These are phyloP conservation scores for Kitagawia praeruptora DNA, from an alignment of 129 eudicot species.

Conservation along the genomic window DNA sequence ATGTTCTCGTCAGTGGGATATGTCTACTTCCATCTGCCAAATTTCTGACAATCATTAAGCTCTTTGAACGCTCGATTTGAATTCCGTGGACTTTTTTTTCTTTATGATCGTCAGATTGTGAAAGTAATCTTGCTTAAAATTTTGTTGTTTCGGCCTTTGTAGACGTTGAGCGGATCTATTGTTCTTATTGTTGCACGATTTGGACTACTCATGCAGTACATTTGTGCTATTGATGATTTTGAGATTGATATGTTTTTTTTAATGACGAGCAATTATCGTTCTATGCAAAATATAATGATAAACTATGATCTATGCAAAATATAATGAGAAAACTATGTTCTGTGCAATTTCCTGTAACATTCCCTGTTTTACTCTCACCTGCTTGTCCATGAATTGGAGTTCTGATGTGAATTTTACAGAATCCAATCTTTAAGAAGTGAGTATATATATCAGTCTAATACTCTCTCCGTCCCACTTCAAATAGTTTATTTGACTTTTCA, in stretches of 20 bases:
- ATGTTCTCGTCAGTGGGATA: conserved; percentile 25
- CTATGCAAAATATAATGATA: too few relatives aligned
- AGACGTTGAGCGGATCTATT: background rate
- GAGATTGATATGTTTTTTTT: background rate
- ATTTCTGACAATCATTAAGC: conserved; percentile 7
- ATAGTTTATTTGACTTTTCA: too few relatives aligned
- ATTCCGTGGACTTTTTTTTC: background rate
- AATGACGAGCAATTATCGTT: too few relatives aligned
- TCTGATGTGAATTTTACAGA: too few relatives aligned
- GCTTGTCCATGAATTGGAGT: too few relatives aligned
- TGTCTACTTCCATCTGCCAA: conserved; percentile 6
- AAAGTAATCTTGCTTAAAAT: background rate
- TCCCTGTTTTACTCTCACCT: too few relatives aligned
- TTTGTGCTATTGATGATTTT: background rate
- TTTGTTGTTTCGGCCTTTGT: conserved; percentile 8
- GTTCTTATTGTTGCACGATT: background rate
- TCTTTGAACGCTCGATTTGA: background rate
- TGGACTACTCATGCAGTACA: background rate
- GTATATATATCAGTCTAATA: too few relatives aligned
- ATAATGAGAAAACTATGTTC: too few relatives aligned
- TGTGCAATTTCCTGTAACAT: too few relatives aligned
- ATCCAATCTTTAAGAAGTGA: too few relatives aligned
- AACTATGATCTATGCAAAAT: too few relatives aligned
- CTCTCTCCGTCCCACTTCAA: too few relatives aligned
- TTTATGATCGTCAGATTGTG: background rate